Base-by-base conservation (phyloP, 345 rosid genomes). In the Angophora floribunda region DNA sequence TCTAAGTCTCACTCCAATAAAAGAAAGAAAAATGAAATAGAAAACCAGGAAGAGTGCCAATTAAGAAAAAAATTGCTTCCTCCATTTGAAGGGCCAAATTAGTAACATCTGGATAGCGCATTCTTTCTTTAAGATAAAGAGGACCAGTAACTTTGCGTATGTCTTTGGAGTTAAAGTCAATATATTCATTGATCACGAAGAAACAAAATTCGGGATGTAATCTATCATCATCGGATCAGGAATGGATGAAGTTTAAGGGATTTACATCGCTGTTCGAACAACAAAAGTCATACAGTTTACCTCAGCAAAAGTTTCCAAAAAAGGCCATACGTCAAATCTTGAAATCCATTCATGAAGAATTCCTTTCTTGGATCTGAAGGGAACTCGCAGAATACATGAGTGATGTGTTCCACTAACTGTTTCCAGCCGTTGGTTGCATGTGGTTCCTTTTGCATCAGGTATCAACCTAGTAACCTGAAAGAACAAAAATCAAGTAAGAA, bases 291-390 rank as follows among this genome's bases (percentile, higher is more conserved):
- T 24, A 47, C 10, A 84, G 13, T 47, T 84, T 84, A 84, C 86
- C 86, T 49, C 36, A 49, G 86, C 86, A 49, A 85, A 61, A 61
- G 67, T n/a, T 61, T 61, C 67, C 67, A 61, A 61, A 61, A 61
- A 61, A 61, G 67, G 67, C 67, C 67, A 61, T 30, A 61, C 32
- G 28, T 61, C 67, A 61, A 61, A 61, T 61, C 67, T 61, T 61
- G 90, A 88, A 57, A 88, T 86, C 87, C 87, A 88, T 88, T 88
- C 70, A 47, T 57, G 87, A 70, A 88, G 90, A 79, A 88, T 88
- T 26, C 90, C 82, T 63, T 86, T 75, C 85, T 86, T 87, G 30
- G 87, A 50, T 44, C 89, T 88, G 70, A 88, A 88, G 10, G 89
- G 89, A 52, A 85, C 87, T 11, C 89, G 89, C 52, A 88, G 22